Evolutionary conservation across 2,329 filamentous ascomycete genomes (phyloP), one percentile per base, ranked within the genome.

Genomic region (Colletotrichum sp.): DNA sequence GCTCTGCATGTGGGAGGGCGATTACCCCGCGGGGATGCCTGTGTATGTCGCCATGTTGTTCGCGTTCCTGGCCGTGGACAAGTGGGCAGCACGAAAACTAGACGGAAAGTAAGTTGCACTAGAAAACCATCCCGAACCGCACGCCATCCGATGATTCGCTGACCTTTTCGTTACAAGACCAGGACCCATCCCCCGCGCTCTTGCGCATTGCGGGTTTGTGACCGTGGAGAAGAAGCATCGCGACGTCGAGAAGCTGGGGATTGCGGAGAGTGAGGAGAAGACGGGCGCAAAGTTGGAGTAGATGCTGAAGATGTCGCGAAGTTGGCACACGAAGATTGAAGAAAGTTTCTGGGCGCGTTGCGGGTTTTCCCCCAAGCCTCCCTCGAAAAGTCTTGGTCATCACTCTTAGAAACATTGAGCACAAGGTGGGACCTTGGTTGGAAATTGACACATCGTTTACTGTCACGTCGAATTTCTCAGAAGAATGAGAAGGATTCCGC

Each of bases 71-170:
- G 66, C 36, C 30, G 34, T 77, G 25, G 72, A 71, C 72, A 77
- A 75, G 72, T 77, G 75, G 75, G 71, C 71, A 57, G 63, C 75
- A 74, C 71, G 72, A 74, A 77, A 75, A 77, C 52, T 75, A 19
- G 63, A 75, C 72, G 75, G 71, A 75, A 77, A 22, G 71, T 75
- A 13, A 71, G 71, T 67, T 32, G 44, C 69, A 39, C 73, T 73
- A 76, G 73, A 61, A 30, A 55, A 65, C 64, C 27, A 27, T 36
- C 59, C 64, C 52, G 30, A 36, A 44, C 44, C n/a, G 63, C 36
- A 69, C 16, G 66, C 64, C 59, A 55, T 69, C 59, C 73, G 57
- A 64, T 68, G 65, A 36, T 49, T 71, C 61, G 59, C 59, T 76
- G 73, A 73, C 64, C 69, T 69, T 29, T 57, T 32, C 55, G 27